Evolutionary conservation across 805 yeast species (phyloP), one percentile per base, ranked within the genome.

Genomic region (Metschnikowia hibisci): DNA sequence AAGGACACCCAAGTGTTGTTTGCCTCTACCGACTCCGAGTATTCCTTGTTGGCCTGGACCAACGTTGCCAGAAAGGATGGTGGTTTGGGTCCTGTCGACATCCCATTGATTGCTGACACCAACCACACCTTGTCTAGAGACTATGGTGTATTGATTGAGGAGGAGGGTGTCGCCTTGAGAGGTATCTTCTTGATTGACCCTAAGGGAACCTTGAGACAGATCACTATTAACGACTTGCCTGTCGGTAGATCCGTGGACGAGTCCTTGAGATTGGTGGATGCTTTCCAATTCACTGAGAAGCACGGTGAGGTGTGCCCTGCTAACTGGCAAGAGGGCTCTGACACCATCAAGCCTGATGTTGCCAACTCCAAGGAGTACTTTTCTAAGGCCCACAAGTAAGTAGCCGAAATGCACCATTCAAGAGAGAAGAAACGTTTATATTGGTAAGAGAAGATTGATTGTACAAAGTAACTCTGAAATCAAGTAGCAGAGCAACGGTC

Each of bases 281-380:
- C 97, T 59, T 93, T 93, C 96, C 96, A 91, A 78, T 93, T 95
- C 90, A 87, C 96, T 62, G 98, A 90, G 73, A 86, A 87, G 78
- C 78, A 93, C 82, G 99, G 99, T 76, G 96, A 95, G 77, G 99
- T 91, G 57, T 90, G 97, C 78, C 99, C 99, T 63, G 97, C 98
- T 68, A 93, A 91, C 95, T 91, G 99, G 99, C 67, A 64, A 54
- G 69, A 69, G 53, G 99, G 99, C 76, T 69, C 87, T 51, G 96
- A 87, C 66, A 86, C 96, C 71, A 88, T 89, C 75, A 84, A 83
- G 70, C 56, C 57, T 9, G 54, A 52, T 26, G 55, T 51, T 22
- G 49, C 50, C 31, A 33, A 45, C 31, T 52, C 56, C 43, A 52
- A 52, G 55, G 57, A 54, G 55, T 54, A 54, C 56, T 52, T 54